A percentile compares a stretch with the other conserved stretches of the same genome.
Evolutionary conservation across 1,139 yeast species (phyloP).

Genomic region (Blastobotrys buckinghamii): DNA sequence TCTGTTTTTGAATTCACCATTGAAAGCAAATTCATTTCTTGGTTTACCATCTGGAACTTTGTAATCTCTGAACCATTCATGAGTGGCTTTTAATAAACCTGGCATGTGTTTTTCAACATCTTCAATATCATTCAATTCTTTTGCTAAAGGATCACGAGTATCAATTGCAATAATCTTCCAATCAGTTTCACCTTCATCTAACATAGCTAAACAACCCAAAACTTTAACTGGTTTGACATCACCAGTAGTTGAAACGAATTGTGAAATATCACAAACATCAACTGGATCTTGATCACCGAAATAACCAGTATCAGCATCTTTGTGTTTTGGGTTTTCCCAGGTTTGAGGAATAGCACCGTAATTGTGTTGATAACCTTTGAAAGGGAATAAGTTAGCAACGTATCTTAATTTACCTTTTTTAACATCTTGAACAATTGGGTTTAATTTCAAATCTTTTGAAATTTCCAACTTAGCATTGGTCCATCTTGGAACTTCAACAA

Average conservation of each 20-base stretch:
- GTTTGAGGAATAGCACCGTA: constrained; percentile 95
- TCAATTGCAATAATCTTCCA: constrained; percentile 86
- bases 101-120: constrained; percentile 76
- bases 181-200: constrained; percentile 91
- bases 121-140: constrained; percentile 63
- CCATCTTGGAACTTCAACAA: constrained; percentile 92
- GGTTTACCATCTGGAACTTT: constrained; percentile 91
- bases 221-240: constrained; percentile 77
- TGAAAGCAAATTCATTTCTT: constrained; percentile 77
- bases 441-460: constrained; percentile 55
- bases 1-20: constrained; percentile 72
- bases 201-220: constrained; percentile 77
- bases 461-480: constrained; percentile 85
- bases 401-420: constrained; percentile 80
- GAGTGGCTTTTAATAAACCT: constrained; percentile 72
- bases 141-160: constrained; percentile 67
- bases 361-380: constrained; percentile 86
- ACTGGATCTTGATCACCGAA: constrained; percentile 87
- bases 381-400: constrained; percentile 84
- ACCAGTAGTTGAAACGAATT: constrained; percentile 63
- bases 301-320: constrained; percentile 49
- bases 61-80: constrained; percentile 89
- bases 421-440: constrained; percentile 82
- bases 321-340: constrained; percentile 85
- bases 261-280: constrained; percentile 87